Evolutionary conservation across 2,329 filamentous ascomycete genomes (phyloP).

Genomic region (Zymoseptoria tritici): DNA sequence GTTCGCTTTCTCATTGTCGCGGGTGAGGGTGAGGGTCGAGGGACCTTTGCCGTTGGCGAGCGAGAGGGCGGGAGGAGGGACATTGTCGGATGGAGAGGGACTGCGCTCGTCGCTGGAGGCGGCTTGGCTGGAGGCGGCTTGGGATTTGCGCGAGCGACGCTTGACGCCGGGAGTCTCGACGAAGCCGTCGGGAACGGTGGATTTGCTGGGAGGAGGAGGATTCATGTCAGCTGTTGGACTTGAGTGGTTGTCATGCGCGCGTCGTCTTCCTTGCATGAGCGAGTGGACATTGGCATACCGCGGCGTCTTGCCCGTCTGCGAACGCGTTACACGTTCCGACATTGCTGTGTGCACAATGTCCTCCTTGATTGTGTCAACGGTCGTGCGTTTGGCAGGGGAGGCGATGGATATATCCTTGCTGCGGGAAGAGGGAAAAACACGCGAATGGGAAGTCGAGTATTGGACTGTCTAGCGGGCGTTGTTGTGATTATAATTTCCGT

Average conservation of each 20-base stretch:
- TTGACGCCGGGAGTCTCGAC: conserved; percentile 43
- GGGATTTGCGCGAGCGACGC: conserved; percentile 37
- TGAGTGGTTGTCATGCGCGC: background rate
- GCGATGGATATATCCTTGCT: background rate
- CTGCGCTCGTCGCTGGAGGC: conserved; percentile 29
- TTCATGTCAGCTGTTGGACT: background rate
- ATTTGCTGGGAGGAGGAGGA: conserved; percentile 15
- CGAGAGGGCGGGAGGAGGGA: conserved; percentile 10
- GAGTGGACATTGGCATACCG: conserved; percentile 29
- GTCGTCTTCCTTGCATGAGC: background rate
- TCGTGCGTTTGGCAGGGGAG: background rate
- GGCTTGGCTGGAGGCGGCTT: conserved; percentile 19
- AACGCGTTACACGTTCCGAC: conserved; percentile 35
- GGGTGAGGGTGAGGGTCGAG: conserved; percentile 3
- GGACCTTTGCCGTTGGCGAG: conserved; percentile 7
- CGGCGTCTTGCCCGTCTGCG: conserved; percentile 43
- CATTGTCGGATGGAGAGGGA: conserved; percentile 24
- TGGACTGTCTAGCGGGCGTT: background rate
- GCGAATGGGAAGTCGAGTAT: background rate
- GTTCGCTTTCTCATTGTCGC: conserved; percentile 20
- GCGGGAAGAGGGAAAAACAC: background rate
- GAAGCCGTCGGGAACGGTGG: conserved; percentile 38
- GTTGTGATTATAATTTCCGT: background rate
- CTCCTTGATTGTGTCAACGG: background rate
- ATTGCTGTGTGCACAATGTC: conserved; percentile 3